These are phyloP conservation scores for Erythrophleum fordii DNA, from an alignment of 306 rosid genomes.

Conservation along the genomic window DNA sequence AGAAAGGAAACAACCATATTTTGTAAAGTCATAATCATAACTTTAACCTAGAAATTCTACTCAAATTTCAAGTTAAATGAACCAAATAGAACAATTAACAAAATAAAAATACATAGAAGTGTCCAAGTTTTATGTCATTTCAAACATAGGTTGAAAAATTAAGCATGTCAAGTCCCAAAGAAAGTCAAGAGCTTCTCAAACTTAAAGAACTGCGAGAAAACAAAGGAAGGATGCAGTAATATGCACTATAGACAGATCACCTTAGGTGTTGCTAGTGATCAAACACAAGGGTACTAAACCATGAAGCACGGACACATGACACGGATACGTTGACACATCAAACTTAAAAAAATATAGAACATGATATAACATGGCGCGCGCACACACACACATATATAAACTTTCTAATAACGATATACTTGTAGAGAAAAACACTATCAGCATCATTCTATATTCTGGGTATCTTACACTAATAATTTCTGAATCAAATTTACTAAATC, in stretches of 20 bases:
- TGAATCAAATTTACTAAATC: background rate
- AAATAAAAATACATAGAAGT: background rate
- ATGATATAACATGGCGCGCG: background rate
- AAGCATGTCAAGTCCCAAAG: background rate
- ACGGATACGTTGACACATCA: background rate
- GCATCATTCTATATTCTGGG: background rate
- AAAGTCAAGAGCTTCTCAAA: background rate
- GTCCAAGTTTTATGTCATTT: background rate
- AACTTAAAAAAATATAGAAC: background rate
- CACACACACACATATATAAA: background rate
- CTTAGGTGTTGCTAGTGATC: background rate
- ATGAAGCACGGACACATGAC: background rate
- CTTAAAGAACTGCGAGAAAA: background rate
- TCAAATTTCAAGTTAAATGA: background rate
- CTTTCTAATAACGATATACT: background rate
- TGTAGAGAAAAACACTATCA: background rate
- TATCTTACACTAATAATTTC: background rate
- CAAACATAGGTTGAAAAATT: no score
- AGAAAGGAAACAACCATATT: background rate
- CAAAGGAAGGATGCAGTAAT: background rate
- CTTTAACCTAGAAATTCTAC: background rate
- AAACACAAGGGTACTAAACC: background rate
- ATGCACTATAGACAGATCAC: constrained; percentile 14
- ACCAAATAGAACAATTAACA: background rate
- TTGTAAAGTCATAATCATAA: background rate